Percentiles rank a stretch among this genome's conserved stretches.
These are phyloP conservation scores for Fusarium domesticum DNA, from an alignment of 2,329 filamentous ascomycete species.

Conservation along the genomic window DNA sequence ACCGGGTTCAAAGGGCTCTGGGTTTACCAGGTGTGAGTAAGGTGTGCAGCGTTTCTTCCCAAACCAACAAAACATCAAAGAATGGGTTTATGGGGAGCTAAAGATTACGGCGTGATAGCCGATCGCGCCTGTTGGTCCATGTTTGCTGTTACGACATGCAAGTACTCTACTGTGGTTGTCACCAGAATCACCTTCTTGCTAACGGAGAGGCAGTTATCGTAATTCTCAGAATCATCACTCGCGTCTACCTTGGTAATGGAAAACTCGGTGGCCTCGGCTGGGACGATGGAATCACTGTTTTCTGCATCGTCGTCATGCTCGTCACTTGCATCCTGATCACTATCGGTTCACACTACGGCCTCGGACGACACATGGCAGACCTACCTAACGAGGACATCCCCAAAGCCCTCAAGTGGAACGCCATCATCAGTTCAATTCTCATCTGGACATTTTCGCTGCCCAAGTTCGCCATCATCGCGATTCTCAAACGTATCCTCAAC, in stretches of 20 bases:
- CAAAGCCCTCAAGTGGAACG: conserved; percentile 25
- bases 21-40: no score
- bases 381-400: conserved; percentile 2
- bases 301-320: conserved; percentile 20
- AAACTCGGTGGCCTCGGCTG: conserved; percentile 23
- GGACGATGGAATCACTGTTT: conserved; percentile 24
- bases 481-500: conserved; percentile 27
- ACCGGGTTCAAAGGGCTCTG: no score
- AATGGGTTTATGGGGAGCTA: conserved; percentile 21
- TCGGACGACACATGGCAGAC: conserved; percentile 16
- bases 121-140: conserved; percentile 27
- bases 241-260: conserved; percentile 17
- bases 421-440: conserved; percentile 25
- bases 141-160: conserved; percentile 22
- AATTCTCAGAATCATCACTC: conserved; percentile 18
- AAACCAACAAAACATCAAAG: not conserved
- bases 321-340: conserved; percentile 24
- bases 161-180: conserved; percentile 3
- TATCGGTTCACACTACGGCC: conserved; percentile 23
- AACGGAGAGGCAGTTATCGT: conserved; percentile 16
- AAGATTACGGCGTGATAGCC: conserved; percentile 23
- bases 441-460: conserved; percentile 29
- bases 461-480: conserved; percentile 29
- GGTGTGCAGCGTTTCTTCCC: no score
- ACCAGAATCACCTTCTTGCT: not conserved